Evolutionary conservation across 129 eudicot genomes (phyloP).

Genomic region (Helianthus tuberosus): DNA sequence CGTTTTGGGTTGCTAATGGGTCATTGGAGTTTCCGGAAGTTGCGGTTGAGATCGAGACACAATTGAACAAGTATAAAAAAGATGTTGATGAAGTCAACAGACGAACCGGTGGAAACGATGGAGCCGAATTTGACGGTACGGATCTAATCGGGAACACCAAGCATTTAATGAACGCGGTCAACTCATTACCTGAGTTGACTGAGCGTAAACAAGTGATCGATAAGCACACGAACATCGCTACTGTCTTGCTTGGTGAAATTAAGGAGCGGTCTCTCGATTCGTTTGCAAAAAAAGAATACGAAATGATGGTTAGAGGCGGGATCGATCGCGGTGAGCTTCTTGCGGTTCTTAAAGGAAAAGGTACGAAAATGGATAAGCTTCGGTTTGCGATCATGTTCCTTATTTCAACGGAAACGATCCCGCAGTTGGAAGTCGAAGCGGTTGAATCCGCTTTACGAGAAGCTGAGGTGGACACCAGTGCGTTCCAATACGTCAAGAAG

Average conservation of each 20-base stretch:
- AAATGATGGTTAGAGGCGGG: slow-evolving; percentile 92
- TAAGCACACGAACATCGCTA: slow-evolving; percentile 93
- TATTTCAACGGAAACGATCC: slow-evolving; percentile 74
- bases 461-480: slow-evolving; percentile 87
- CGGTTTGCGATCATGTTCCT: slow-evolving; percentile 93
- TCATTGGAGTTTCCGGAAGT: slow-evolving; percentile 92
- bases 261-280: slow-evolving; percentile 92
- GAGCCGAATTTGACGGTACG: slow-evolving; percentile 87
- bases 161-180: slow-evolving; percentile 89
- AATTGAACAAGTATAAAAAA: slow-evolving; percentile 75
- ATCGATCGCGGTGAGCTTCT: slow-evolving; percentile 83
- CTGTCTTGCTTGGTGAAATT: slow-evolving; percentile 82
- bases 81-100: slow-evolving; percentile 93
- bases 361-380: slow-evolving; percentile 79
- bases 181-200: slow-evolving; percentile 82
- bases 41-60: slow-evolving; percentile 90
- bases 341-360: slow-evolving; percentile 86
- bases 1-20: slow-evolving; percentile 88
- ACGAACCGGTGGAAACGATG: slow-evolving; percentile 76
- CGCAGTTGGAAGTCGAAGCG: slow-evolving; percentile 70
- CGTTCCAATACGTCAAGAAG: slow-evolving; percentile 92
- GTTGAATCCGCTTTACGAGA: slow-evolving; percentile 83
- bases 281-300: slow-evolving; percentile 79
- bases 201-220: slow-evolving; percentile 88
- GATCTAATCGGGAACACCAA: slow-evolving; percentile 88